These are phyloP conservation scores for Cryptomeria japonica DNA, from an alignment of 75 land plant species.

Conservation along the genomic window DNA sequence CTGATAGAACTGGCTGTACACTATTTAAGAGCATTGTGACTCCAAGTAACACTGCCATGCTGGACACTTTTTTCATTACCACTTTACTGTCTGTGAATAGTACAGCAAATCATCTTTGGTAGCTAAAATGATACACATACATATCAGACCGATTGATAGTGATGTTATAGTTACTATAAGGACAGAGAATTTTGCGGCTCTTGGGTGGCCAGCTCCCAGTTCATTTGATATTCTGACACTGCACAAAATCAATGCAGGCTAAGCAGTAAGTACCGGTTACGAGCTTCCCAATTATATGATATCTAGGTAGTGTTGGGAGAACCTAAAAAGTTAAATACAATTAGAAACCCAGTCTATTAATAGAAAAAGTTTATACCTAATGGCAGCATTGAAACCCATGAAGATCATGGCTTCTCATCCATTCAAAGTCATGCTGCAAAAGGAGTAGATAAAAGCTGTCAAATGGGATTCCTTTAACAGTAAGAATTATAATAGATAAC, in stretches of 20 bases:
- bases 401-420: constrained; percentile 69
- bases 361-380: constrained; percentile 35
- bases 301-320: too few species aligned
- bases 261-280: not conserved
- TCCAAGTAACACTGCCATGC: constrained; percentile 48
- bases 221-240: constrained; percentile 81
- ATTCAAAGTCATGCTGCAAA: constrained; percentile 66
- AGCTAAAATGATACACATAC: constrained; percentile 34
- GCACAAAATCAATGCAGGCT: not conserved
- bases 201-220: constrained; percentile 73
- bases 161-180: constrained; percentile 34
- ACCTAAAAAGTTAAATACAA: not conserved
- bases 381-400: constrained; percentile 63
- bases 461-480: not conserved
- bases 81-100: constrained; percentile 44
- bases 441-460: not conserved
- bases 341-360: not conserved
- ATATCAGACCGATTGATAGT: constrained; percentile 38
- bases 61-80: constrained; percentile 37
- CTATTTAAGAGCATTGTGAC: constrained; percentile 67
- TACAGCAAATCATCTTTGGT: constrained; percentile 30
- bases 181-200: constrained; percentile 62
- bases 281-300: not conserved
- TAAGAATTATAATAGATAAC: not conserved
- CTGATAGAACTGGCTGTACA: constrained; percentile 72